A percentile compares a stretch with the other conserved stretches of the same genome.
Evolutionary conservation across 2,329 filamentous ascomycete genomes (phyloP).

Genomic region (Colletotrichum liriopes): DNA sequence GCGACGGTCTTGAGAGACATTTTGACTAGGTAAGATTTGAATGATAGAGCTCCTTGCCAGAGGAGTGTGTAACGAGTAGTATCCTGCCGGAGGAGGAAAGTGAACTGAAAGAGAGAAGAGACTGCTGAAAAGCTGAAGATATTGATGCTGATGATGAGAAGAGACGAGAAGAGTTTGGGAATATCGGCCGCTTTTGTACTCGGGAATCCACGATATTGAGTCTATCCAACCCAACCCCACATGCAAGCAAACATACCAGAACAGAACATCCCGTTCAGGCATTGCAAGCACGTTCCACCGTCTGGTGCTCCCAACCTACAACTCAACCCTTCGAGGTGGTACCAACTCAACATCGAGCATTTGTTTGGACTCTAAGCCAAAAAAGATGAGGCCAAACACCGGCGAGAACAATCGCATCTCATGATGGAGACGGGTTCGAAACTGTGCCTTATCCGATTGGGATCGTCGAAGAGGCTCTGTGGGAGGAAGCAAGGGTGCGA

Average conservation of each 20-base stretch:
- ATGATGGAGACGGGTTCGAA: slow-evolving; percentile 39
- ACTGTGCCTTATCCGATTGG: slow-evolving; percentile 28
- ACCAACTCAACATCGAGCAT: slow-evolving; percentile 27
- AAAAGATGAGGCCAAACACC: slow-evolving; percentile 42
- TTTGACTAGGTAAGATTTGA: slow-evolving; percentile 34
- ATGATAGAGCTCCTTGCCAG: slow-evolving; percentile 39
- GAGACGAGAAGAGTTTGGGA: slow-evolving; percentile 9
- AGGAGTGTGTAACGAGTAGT: slow-evolving; percentile 39
- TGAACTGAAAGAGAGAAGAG: slow-evolving; percentile 32
- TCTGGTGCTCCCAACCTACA: slow-evolving; percentile 11
- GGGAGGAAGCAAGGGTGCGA: slow-evolving; percentile 5
- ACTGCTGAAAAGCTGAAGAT: slow-evolving; percentile 36
- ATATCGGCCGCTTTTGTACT: slow-evolving; percentile 36
- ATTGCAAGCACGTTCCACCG: slow-evolving; percentile 23
- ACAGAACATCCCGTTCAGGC: not conserved
- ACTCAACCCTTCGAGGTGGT: slow-evolving; percentile 9
- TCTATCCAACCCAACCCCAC: not conserved
- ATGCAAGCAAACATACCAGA: not conserved
- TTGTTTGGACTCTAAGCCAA: slow-evolving; percentile 19
- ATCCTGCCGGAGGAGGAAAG: slow-evolving; percentile 41
- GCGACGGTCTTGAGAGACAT: slow-evolving; percentile 54
- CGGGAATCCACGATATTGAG: not conserved
- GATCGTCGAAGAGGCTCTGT: slow-evolving; percentile 32
- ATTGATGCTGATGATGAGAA: slow-evolving; percentile 34
- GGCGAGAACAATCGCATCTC: slow-evolving; percentile 27